Conservation (phyloP, 805 yeast species). For the Nakazawaea populi region DNA sequence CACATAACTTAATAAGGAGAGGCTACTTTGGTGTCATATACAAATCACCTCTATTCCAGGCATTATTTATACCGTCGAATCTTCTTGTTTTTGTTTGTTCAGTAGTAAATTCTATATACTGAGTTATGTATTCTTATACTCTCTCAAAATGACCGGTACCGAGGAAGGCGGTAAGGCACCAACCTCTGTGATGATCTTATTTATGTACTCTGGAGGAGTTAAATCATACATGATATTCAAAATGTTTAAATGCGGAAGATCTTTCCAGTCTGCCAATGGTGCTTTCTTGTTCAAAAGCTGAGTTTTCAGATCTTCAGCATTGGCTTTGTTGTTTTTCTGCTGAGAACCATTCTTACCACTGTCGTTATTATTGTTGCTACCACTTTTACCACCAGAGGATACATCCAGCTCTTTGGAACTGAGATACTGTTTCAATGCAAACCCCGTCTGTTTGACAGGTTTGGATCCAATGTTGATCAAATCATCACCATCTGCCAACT, state of each 20-base stretch:
- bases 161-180: constrained; percentile 98
- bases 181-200: constrained; percentile 91
- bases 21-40: too few relatives aligned
- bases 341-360: constrained; percentile 13
- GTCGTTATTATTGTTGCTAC: constrained; percentile 11
- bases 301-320: constrained; percentile 20
- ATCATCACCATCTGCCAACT: constrained; percentile 76
- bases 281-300: constrained; percentile 17
- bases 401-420: constrained; percentile 30
- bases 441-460: constrained; percentile 53
- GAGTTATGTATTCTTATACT: constrained; percentile 52
- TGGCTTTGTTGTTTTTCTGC: constrained; percentile 17
- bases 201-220: constrained; percentile 90
- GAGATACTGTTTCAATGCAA: constrained; percentile 60
- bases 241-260: constrained; percentile 56
- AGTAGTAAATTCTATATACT: too few relatives aligned
- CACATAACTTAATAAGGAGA: too few relatives aligned
- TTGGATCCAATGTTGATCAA: constrained; percentile 46
- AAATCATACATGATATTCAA: constrained; percentile 88
- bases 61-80: too few relatives aligned
- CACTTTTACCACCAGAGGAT: constrained; percentile 23
- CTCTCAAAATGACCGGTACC: constrained; percentile 93
- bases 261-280: constrained; percentile 60
- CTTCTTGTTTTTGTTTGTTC: neutral
- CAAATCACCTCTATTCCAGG: too few relatives aligned